phyloP scores from a whole-genome alignment of 208 protist genomes.

The Herpetomonas tarakana region DNA sequence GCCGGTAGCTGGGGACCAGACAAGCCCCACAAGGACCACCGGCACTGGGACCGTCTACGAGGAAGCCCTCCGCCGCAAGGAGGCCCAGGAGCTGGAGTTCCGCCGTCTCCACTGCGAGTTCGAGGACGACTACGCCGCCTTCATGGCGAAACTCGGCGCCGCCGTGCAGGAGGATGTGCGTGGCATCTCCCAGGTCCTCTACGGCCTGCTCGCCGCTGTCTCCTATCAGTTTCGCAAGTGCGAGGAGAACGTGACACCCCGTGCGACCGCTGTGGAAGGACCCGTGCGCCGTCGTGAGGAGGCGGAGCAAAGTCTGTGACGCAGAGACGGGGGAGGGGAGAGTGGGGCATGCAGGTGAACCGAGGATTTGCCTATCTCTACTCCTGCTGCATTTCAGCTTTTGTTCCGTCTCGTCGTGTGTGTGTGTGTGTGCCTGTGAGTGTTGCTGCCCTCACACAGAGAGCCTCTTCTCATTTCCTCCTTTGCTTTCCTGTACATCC shows the following conservation, averaged over 20 bases:
- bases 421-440: too few relatives aligned
- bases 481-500: too few relatives aligned
- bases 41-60: not conserved
- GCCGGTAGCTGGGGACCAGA: not conserved
- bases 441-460: too few relatives aligned
- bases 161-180: constrained; percentile 20
- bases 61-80: not conserved
- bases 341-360: too few relatives aligned
- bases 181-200: constrained; percentile 7
- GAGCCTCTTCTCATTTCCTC: too few relatives aligned
- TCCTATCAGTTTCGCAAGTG: constrained; percentile 40
- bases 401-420: too few relatives aligned
- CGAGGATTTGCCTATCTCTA: too few relatives aligned
- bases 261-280: too few relatives aligned
- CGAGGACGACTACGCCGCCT: constrained; percentile 17
- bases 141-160: constrained; percentile 7
- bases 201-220: constrained; percentile 19
- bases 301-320: too few relatives aligned
- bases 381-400: too few relatives aligned
- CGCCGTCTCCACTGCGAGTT: constrained; percentile 21
- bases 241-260: constrained; percentile 15
- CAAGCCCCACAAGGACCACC: not conserved
- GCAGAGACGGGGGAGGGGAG: too few relatives aligned
- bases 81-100: constrained; percentile 18
- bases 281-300: not conserved